Conservation (phyloP, 1,284 basidiomycete species). For the Sparassis latifolia region DNA sequence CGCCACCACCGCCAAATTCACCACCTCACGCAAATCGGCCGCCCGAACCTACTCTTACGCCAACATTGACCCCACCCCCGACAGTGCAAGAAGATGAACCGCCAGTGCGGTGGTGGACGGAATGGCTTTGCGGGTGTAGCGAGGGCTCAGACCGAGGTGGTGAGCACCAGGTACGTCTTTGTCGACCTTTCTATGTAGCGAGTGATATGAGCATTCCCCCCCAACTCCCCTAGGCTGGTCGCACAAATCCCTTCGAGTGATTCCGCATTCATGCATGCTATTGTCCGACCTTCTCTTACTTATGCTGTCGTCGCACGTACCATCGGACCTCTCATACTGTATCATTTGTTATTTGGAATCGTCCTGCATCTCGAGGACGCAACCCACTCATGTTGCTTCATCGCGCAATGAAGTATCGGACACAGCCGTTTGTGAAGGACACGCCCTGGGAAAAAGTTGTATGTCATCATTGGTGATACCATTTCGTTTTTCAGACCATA, state of each 20-base stretch:
- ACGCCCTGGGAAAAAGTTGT: too few species aligned
- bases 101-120: slow-evolving; percentile 70
- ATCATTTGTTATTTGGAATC: slow-evolving; percentile 1
- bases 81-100: slow-evolving; percentile 22
- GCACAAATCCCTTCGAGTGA: slow-evolving; percentile 71
- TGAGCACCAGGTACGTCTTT: slow-evolving; percentile 53
- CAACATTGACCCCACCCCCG: slow-evolving; percentile 20
- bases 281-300: not conserved
- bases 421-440: not conserved
- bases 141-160: slow-evolving; percentile 65
- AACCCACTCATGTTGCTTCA: not conserved
- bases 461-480: too few species aligned
- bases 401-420: not conserved
- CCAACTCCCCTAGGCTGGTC: slow-evolving; percentile 45
- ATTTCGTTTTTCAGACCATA: too few species aligned
- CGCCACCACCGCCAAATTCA: slow-evolving; percentile 43
- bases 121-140: slow-evolving; percentile 73
- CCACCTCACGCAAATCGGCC: slow-evolving; percentile 26
- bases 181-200: not conserved
- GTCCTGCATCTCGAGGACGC: slow-evolving; percentile 1
- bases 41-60: slow-evolving; percentile 35
- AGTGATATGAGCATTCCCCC: not conserved
- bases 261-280: not conserved
- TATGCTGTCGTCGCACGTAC: not conserved
- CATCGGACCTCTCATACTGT: slow-evolving; percentile 4